Evolutionary conservation across 2,329 filamentous ascomycete genomes (phyloP).

Genomic region (Ophiocordyceps camponoti-leonardi): DNA sequence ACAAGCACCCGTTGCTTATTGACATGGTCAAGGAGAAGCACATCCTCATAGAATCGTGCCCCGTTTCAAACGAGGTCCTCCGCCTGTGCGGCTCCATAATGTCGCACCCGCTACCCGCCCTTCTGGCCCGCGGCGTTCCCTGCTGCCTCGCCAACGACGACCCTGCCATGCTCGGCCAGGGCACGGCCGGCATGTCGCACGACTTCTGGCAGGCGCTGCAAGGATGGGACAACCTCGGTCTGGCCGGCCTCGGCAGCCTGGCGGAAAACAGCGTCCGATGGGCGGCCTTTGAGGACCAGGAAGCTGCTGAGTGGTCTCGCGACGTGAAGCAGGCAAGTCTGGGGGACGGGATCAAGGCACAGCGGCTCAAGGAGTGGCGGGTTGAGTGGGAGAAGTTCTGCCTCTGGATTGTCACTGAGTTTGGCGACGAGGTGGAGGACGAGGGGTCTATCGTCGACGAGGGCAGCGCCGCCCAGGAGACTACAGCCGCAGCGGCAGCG

Average conservation of each 20-base stretch:
- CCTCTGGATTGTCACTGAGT: conserved; percentile 74
- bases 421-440: conserved; percentile 40
- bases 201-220: conserved; percentile 92
- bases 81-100: conserved; percentile 61
- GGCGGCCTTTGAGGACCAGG: conserved; percentile 75
- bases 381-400: conserved; percentile 80
- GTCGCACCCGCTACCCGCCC: conserved; percentile 64
- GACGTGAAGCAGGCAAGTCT: conserved; percentile 59
- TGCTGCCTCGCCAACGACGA: conserved; percentile 84
- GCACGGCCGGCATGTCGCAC: conserved; percentile 66
- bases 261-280: conserved; percentile 88
- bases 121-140: conserved; percentile 69
- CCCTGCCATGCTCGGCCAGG: conserved; percentile 74
- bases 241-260: conserved; percentile 70
- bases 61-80: conserved; percentile 78
- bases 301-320: conserved; percentile 48
- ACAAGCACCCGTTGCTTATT: conserved; percentile 78
- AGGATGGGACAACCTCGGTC: conserved; percentile 78
- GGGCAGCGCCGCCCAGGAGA: too few relatives aligned
- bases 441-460: conserved; percentile 2
- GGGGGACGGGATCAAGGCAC: conserved; percentile 53
- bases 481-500: too few relatives aligned
- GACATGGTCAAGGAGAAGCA: conserved; percentile 79
- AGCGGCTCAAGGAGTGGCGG: conserved; percentile 61
- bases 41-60: conserved; percentile 79